Conservation (phyloP, 495 filamentous ascomycete species). For the Aspergillus indologenus region DNA sequence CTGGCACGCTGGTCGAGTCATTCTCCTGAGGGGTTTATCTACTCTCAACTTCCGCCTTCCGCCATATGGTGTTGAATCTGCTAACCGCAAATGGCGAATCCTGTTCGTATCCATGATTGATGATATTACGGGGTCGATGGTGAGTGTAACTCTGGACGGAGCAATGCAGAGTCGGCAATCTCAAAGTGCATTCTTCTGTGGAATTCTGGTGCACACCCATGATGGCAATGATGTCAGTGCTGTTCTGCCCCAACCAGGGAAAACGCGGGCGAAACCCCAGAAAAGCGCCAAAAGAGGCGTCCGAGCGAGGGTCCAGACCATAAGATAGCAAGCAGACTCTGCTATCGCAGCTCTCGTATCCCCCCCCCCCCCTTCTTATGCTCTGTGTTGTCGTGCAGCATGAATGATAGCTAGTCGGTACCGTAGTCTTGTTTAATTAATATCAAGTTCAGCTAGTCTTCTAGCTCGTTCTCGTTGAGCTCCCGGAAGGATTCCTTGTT, state of each 20-base stretch:
- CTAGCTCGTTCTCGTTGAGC: neutral
- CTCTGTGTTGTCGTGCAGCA: constrained; percentile 4
- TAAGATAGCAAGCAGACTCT: no score
- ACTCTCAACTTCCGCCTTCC: no score
- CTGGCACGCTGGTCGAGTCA: no score
- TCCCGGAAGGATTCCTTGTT: neutral
- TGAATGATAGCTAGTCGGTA: neutral
- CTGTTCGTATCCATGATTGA: neutral
- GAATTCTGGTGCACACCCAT: neutral
- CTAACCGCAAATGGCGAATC: neutral
- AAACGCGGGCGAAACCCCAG: constrained; percentile 9
- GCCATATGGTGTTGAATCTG: neutral
- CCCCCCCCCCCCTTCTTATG: no score
- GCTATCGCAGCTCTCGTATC: neutral
- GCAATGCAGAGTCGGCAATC: neutral
- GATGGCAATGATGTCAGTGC: constrained; percentile 20
- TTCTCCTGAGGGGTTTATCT: no score
- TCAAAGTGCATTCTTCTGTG: neutral
- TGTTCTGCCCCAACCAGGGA: constrained; percentile 14
- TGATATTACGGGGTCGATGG: no score
- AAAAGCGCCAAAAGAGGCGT: constrained; percentile 7
- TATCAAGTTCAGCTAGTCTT: neutral
- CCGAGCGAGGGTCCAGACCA: constrained; percentile 15
- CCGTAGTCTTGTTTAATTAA: neutral
- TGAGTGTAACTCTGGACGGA: neutral